Evolutionary conservation across 257 asterid species (phyloP), one percentile per base, ranked within the genome.

Genomic region (Gynochthodes officinalis): DNA sequence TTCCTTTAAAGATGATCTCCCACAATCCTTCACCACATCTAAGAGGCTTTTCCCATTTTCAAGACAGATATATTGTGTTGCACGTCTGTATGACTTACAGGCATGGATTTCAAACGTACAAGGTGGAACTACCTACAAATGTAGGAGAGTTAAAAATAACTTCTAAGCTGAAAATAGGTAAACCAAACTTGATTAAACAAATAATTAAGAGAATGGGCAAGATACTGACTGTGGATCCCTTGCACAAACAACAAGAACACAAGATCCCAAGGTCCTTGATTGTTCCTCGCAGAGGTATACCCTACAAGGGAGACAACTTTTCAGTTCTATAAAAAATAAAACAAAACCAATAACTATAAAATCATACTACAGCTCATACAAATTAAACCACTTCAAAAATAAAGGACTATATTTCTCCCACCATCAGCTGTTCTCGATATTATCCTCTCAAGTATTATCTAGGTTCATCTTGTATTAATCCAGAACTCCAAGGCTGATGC

Each of bases 101-200:
- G 99, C 99, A 80, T 95, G 99, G 64, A 92, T 90, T 86, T 95
- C 99, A 89, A 95, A 95, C 72, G 92, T 86, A 80, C 95, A 88
- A 71, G 99, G 97, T 40, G 99, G 95, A 54, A 95, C 84, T 71
- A 90, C 92, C 99, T 92, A 75, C 30, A 73, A 77, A 68, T 42
- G 64, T 21, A 43, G 46, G 30, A 58, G 39, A 60, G 28, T 43
- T 65, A 40, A 44, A 78, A 28, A 43, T 52, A 68, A 58, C 70
- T 72, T 70, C 65, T 28, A 64, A 48, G 75, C 53, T 64, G 57
- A 58, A 70, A 49, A 33, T 55, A 68, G 33, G 13, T 30, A 27
- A 32, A 75, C 27, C 62, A 76, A 53, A 64, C 46, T 50, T 53
- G 64, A 59, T 59, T 46, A 44, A 32, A 43, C 48, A 50, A 80